Conservation (phyloP, 768 basidiomycete species). For the Lactifluus echinatus region DNA sequence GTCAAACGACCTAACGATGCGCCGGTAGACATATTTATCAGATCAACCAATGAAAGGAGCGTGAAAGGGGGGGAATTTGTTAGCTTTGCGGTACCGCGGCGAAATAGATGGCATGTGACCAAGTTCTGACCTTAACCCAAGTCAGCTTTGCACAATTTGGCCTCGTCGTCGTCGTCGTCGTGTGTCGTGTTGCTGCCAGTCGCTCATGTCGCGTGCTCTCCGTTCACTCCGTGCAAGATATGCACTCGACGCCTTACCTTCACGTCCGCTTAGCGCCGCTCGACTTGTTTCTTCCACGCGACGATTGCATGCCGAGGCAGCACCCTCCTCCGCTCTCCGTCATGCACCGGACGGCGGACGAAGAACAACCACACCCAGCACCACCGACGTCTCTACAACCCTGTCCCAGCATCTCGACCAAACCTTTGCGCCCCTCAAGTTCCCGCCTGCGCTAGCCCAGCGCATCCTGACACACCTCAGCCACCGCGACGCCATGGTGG, state of each 20-base stretch:
- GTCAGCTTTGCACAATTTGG: too few species aligned
- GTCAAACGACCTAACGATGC: conserved; percentile 1
- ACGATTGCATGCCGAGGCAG: conserved; percentile 1
- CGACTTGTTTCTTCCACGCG: conserved; percentile 2
- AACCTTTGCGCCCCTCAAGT: conserved; percentile 57
- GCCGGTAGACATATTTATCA: conserved; percentile 3
- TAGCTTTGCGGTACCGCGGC: neutral
- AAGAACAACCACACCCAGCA: neutral
- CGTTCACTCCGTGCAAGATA: neutral
- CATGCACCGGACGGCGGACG: neutral
- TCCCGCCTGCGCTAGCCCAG: conserved; percentile 60
- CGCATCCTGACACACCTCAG: conserved; percentile 74
- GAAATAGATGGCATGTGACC: neutral
- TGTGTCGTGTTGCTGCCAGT: too few species aligned
- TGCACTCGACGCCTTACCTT: neutral
- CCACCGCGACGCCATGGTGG: conserved; percentile 52
- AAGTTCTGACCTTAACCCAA: conserved; percentile 8
- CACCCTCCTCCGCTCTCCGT: neutral
- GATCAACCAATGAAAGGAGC: neutral
- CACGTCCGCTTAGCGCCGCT: neutral
- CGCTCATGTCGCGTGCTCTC: conserved; percentile 13
- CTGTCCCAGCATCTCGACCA: conserved; percentile 49
- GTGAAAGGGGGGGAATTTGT: neutral
- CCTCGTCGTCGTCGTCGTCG: neutral
- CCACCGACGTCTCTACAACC: neutral